phyloP scores from a whole-genome alignment of 140 eudicot genomes.

The Ambrosia hybrid region DNA sequence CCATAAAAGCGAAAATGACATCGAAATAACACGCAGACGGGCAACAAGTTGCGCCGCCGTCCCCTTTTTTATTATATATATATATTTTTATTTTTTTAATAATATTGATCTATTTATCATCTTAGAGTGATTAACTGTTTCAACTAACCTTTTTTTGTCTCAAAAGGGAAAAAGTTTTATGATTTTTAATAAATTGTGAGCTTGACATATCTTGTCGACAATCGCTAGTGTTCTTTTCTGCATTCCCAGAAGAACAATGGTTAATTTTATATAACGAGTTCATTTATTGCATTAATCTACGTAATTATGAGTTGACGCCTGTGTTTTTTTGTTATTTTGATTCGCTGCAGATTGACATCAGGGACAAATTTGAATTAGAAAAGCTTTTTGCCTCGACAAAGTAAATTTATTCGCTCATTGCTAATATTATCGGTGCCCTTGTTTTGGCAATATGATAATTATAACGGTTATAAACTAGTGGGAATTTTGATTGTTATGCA shows the following conservation, averaged over 20 bases:
- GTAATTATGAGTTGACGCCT: neutral
- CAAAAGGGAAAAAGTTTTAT: too few relatives aligned
- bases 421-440: neutral
- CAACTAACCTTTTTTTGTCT: too few relatives aligned
- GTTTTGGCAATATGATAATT: neutral
- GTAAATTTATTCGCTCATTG: constrained; percentile 41
- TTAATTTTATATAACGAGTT: neutral
- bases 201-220: constrained; percentile 8
- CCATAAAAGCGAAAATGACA: too few relatives aligned
- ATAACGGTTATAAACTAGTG: neutral
- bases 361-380: constrained; percentile 81
- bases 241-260: neutral
- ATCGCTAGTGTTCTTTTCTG: neutral
- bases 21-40: too few relatives aligned
- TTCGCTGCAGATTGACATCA: constrained; percentile 72
- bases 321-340: neutral
- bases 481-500: constrained; percentile 21
- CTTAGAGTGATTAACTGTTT: too few relatives aligned
- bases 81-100: too few relatives aligned
- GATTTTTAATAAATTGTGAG: neutral
- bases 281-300: neutral
- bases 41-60: too few relatives aligned
- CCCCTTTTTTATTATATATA: too few relatives aligned
- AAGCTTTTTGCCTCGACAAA: constrained; percentile 66
- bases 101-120: too few relatives aligned